Evolutionary conservation across 2,329 filamentous ascomycete genomes (phyloP), one percentile per base, ranked within the genome.

Genomic region (Claviceps pusilla): DNA sequence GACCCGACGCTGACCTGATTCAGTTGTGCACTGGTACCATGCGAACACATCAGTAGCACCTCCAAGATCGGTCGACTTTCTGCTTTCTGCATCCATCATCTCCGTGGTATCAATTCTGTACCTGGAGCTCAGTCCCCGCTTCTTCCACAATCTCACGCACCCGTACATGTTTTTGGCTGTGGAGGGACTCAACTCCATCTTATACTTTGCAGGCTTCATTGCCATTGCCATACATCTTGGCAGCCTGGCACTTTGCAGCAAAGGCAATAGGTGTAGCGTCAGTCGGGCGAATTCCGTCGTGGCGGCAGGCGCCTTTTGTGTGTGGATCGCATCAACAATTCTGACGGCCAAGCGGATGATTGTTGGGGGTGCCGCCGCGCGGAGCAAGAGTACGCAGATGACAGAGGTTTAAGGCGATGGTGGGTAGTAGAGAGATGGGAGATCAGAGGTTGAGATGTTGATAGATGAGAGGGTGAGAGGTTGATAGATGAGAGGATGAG

Each of bases 1-100:
- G 12, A 14, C n/a, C 16, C 16, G 47, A 49, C n/a, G 29, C 52
- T 53, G 46, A 53, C 46, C 24, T n/a, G 43, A 29, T 31, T 7
- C 19, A 83, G 80, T 83, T 54, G 71, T 76, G 59, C 72, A 82
- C 66, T 83, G 78, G 76, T 82, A 80, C 65, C 72, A 76, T 63
- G 69, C 66, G 56, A 69, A 79, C 61, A 84, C 77, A 61, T 69
- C 74, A 58, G 73, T 73, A 3, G 60, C 72, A 19, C 73, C 79
- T n/a, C 80, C 80, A 0, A 68, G 72, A 3, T 73, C 79, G 57
- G 67, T 83, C 66, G 77, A 75, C 69, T 82, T 81, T 64, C 66
- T 83, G 57, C 67, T 83, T 60, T 77, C 79, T 61, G 70, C 70
- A 31, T 74, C 78, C 1, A 58, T 78, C 47, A 74, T 78, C 61